These are phyloP conservation scores for Pleurotus salmoneostramineus DNA, from an alignment of 768 basidiomycete species.

Conservation along the genomic window DNA sequence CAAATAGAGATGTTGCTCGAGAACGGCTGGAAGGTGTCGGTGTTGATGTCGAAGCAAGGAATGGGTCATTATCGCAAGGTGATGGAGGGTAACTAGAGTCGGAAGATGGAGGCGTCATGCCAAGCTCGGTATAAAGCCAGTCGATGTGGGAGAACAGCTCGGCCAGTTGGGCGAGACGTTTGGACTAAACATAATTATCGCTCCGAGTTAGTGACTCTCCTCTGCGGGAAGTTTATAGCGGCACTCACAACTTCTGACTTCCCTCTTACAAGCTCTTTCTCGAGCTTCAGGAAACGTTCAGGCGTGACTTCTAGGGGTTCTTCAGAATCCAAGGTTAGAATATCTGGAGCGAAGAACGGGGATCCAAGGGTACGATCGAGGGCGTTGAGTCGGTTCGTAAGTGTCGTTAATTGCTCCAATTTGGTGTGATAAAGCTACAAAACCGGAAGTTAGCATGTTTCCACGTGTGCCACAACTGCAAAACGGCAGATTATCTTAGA, in stretches of 20 bases:
- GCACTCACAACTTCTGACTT: conserved; percentile 82
- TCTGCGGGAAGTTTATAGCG: neutral
- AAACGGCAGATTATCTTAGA: too few relatives aligned
- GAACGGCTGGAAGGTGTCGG: conserved; percentile 46
- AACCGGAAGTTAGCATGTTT: neutral
- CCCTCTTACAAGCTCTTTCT: conserved; percentile 81
- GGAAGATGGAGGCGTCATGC: conserved; percentile 56
- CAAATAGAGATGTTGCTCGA: conserved; percentile 28
- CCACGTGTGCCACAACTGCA: too few relatives aligned
- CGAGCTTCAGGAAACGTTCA: conserved; percentile 74
- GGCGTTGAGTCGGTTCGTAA: conserved; percentile 60
- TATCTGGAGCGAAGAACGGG: conserved; percentile 54
- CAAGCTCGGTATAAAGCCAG: conserved; percentile 80
- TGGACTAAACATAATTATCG: conserved; percentile 36
- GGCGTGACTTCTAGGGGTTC: conserved; percentile 66
- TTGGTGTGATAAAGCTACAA: conserved; percentile 69
- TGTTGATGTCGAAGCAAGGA: conserved; percentile 31
- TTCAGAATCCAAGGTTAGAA: conserved; percentile 39
- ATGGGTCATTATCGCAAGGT: conserved; percentile 11
- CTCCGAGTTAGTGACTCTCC: too few relatives aligned
- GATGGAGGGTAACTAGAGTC: conserved; percentile 38
- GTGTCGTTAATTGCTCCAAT: conserved; percentile 67
- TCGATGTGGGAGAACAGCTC: conserved; percentile 71
- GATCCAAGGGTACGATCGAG: conserved; percentile 59
- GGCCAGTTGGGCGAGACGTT: conserved; percentile 63